These are phyloP conservation scores for Fusarium musae DNA, from an alignment of 2,329 filamentous ascomycete species.

Conservation along the genomic window DNA sequence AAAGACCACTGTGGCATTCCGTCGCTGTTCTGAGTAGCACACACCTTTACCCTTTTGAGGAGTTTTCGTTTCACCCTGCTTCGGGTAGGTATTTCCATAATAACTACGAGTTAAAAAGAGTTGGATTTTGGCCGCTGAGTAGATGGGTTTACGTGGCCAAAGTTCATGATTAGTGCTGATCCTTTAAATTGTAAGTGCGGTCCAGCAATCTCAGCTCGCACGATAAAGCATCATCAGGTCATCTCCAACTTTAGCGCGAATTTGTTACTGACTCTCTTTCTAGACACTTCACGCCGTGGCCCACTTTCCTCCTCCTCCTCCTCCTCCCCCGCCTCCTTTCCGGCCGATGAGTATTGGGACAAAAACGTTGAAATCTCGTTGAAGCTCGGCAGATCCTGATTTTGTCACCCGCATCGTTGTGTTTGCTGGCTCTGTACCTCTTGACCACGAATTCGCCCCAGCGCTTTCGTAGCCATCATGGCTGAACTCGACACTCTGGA, in stretches of 20 bases:
- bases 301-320: slow-evolving; percentile 20
- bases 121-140: not conserved
- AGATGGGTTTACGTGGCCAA: not conserved
- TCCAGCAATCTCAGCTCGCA: slow-evolving; percentile 3
- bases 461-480: slow-evolving; percentile 66
- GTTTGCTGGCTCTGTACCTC: not conserved
- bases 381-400: not conserved
- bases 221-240: slow-evolving; percentile 21
- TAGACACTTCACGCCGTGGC: slow-evolving; percentile 42
- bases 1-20: slow-evolving; percentile 34
- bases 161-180: slow-evolving; percentile 19
- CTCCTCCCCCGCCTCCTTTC: slow-evolving; percentile 42
- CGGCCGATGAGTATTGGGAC: slow-evolving; percentile 35
- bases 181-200: slow-evolving; percentile 15
- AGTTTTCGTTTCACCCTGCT: slow-evolving; percentile 3
- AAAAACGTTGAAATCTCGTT: slow-evolving; percentile 22
- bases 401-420: not conserved
- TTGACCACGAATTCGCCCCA: slow-evolving; percentile 8
- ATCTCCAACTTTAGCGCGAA: slow-evolving; percentile 28
- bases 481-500: slow-evolving; percentile 96
- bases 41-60: slow-evolving; percentile 1
- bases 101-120: not conserved
- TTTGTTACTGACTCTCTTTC: slow-evolving; percentile 32
- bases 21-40: not conserved
- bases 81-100: not conserved